A percentile compares a stretch with the other conserved stretches of the same genome.
Conservation (phyloP, 345 rosid genomes). For the Linum tenue region DNA sequence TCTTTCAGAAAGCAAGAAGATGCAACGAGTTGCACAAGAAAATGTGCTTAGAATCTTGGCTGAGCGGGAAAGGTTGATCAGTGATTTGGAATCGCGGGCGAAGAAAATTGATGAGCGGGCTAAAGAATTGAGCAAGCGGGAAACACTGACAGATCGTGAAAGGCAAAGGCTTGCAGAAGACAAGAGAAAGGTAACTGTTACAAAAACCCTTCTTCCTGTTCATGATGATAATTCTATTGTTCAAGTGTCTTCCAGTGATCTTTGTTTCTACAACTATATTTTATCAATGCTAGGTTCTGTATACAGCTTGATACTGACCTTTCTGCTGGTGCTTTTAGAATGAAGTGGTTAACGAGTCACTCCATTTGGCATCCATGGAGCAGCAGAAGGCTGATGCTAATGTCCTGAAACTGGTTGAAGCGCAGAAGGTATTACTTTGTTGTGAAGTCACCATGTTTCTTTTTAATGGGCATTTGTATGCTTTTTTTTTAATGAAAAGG, state of each 20-base stretch:
- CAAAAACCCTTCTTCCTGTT: too few species aligned
- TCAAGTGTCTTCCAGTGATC: neutral
- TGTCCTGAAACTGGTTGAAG: slow-evolving; percentile 60
- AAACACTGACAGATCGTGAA: slow-evolving; percentile 75
- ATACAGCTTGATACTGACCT: slow-evolving; percentile 12
- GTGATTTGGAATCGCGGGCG: slow-evolving; percentile 57
- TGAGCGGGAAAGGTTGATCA: slow-evolving; percentile 54
- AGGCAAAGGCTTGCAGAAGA: slow-evolving; percentile 78
- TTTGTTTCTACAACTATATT: neutral
- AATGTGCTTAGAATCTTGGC: slow-evolving; percentile 52
- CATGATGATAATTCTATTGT: too few species aligned
- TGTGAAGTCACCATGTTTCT: neutral
- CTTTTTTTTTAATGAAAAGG: neutral
- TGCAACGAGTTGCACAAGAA: slow-evolving; percentile 57
- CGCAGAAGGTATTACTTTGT: slow-evolving; percentile 47
- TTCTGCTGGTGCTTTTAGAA: slow-evolving; percentile 34
- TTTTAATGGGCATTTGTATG: neutral
- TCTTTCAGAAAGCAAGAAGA: slow-evolving; percentile 63
- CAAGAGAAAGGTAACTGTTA: slow-evolving; percentile 43
- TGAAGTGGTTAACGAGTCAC: slow-evolving; percentile 46
- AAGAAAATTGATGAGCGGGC: slow-evolving; percentile 41
- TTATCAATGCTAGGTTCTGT: neutral
- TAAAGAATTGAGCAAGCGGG: slow-evolving; percentile 67
- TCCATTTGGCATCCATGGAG: slow-evolving; percentile 66
- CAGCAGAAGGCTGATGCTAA: slow-evolving; percentile 69